Base-by-base conservation (phyloP, 1,139 yeast species). In the Pichia sp. region DNA sequence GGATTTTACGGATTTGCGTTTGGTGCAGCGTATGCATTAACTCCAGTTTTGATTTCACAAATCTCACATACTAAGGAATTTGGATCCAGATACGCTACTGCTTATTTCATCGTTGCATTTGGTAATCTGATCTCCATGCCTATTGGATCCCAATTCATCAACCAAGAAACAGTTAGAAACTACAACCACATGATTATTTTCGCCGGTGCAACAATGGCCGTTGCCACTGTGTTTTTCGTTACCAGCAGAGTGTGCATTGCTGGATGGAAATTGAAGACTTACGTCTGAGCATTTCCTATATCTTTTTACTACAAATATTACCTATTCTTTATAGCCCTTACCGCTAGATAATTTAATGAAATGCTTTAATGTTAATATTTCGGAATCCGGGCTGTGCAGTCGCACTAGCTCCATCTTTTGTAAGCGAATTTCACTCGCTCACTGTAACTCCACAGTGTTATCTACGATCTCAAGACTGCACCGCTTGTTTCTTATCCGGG, bases 1-100 rank as follows among this genome's bases (percentile, higher is more conserved):
- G 67, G 61, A 2, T 32, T 70, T 12, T 69, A 71, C 35, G 77
- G 77, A 0, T 67, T 69, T 51, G 67, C 67, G 43, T 58, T 60
- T 37, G 60, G 59, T 14, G 56, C 57, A 7, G 57, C 60, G 0
- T 59, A 55, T 38, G 53, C 62, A 1, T 40, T 60, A 36, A 60
- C 63, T 0, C 60, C 62, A 4, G 75, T 71, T 3, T 69, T 81
- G 48, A 69, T 77, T 47, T 77, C 82, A 0, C 89, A 83, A 61
- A 79, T 85, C 19, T 80, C 88, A 38, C 74, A 74, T 42, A 79
- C 84, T 2, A 79, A 79, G 37, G 76, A 75, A 47, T 83, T 83
- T 57, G 91, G 91, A 27, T 80, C 76, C 57, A 73, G 85, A 24
- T 84, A 80, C 58, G 87, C 90, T 0, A 82, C 87, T 0, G 73